Conservation (phyloP, 345 rosid genomes). For the Stellera chamaejasme region DNA sequence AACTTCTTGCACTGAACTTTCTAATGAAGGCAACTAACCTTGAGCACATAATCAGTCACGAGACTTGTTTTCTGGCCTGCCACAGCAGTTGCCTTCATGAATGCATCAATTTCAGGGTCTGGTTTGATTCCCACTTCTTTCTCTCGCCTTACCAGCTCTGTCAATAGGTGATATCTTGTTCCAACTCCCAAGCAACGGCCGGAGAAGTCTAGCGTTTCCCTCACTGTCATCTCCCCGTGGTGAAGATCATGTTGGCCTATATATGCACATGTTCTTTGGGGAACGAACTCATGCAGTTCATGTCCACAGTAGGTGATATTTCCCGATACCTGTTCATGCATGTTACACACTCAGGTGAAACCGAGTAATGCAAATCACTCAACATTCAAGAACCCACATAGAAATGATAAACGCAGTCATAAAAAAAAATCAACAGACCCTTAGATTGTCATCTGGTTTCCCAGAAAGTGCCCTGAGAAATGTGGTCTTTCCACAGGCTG, state of each 20-base stretch:
- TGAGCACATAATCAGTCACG: conserved; percentile 45
- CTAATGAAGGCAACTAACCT: conserved; percentile 26
- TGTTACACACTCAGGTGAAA: too few relatives aligned
- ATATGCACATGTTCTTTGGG: conserved; percentile 55
- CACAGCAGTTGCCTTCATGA: conserved; percentile 53
- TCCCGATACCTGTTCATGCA: conserved; percentile 31
- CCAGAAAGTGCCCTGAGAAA: conserved; percentile 41
- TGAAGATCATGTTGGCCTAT: conserved; percentile 62
- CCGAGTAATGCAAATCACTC: too few relatives aligned
- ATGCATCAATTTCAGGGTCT: conserved; percentile 55
- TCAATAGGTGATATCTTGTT: conserved; percentile 31
- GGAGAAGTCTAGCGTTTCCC: conserved; percentile 49
- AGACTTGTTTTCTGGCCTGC: conserved; percentile 38
- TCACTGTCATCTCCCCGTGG: conserved; percentile 56
- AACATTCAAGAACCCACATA: too few relatives aligned
- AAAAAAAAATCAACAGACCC: conserved; percentile 20
- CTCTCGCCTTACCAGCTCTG: conserved; percentile 41
- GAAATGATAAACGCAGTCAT: too few relatives aligned
- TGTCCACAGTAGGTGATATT: conserved; percentile 44
- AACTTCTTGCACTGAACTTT: background rate
- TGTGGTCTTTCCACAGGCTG: conserved; percentile 55
- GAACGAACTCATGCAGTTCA: conserved; percentile 37
- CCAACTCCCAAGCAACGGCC: conserved; percentile 61
- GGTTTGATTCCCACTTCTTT: conserved; percentile 44
- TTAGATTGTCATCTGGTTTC: conserved; percentile 25